Percentiles rank a stretch among this genome's conserved stretches.
phyloP scores from a whole-genome alignment of 2,329 filamentous ascomycete genomes.

The Botrytis galanthina region DNA sequence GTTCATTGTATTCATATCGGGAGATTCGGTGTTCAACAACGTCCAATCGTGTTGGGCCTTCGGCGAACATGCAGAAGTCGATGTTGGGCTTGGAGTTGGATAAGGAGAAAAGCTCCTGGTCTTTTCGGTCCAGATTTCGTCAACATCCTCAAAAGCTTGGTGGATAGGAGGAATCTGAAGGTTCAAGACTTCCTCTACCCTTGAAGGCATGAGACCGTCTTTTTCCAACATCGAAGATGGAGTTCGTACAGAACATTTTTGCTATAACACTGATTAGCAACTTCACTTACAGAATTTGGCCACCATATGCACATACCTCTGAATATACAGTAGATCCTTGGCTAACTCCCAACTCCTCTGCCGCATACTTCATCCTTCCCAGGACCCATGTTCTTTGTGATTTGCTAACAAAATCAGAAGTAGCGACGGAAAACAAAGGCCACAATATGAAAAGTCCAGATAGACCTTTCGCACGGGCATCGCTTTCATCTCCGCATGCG shows the following conservation, averaged over 20 bases:
- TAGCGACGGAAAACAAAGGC: constrained; percentile 29
- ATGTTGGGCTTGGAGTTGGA: constrained; percentile 13
- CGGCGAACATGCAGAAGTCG: neutral
- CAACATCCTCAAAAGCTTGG: neutral
- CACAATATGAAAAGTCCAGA: constrained; percentile 32
- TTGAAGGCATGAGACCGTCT: constrained; percentile 7
- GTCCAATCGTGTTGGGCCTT: neutral
- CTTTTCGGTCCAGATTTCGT: neutral
- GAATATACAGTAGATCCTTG: constrained; percentile 22
- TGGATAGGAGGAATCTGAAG: neutral
- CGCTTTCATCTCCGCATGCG: constrained; percentile 48
- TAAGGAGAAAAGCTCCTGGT: neutral
- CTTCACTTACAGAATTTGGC: neutral
- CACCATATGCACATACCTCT: neutral
- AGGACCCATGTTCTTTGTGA: constrained; percentile 28
- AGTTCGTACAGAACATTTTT: neutral
- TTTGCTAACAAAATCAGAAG: constrained; percentile 29
- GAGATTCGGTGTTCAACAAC: neutral
- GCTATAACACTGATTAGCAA: constrained; percentile 5
- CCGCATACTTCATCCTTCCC: constrained; percentile 30
- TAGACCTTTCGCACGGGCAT: constrained; percentile 24
- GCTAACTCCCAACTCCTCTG: constrained; percentile 30
- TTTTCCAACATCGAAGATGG: constrained; percentile 14
- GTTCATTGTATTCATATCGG: neutral
- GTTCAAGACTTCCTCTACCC: neutral